Percentiles rank a stretch among this genome's conserved stretches.
These are phyloP conservation scores for Calvatia gigantea DNA, from an alignment of 768 basidiomycete species.

Conservation along the genomic window DNA sequence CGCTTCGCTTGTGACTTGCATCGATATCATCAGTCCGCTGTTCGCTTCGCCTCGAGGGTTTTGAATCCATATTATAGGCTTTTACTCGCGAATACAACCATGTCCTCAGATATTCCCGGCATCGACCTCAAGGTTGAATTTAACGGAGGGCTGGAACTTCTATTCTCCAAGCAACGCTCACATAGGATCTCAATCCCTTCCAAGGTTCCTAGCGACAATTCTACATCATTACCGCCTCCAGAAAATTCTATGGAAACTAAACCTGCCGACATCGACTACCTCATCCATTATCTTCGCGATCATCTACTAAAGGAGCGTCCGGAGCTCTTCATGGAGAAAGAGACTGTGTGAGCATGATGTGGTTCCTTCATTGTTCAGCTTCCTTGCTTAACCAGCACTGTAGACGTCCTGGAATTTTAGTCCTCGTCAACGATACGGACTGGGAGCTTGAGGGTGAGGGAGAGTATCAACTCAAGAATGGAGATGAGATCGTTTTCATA, in stretches of 20 bases:
- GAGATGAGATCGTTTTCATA: constrained; percentile 94
- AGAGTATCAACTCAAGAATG: constrained; percentile 69
- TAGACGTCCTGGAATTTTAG: constrained; percentile 94
- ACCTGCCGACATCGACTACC: constrained; percentile 63
- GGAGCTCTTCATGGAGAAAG: constrained; percentile 86
- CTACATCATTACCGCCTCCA: constrained; percentile 16
- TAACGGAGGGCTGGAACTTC: constrained; percentile 80
- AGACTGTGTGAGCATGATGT: constrained; percentile 71
- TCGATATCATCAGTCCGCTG: no score
- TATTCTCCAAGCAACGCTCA: constrained; percentile 69
- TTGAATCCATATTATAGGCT: no score
- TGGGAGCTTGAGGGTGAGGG: constrained; percentile 98
- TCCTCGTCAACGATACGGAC: constrained; percentile 95
- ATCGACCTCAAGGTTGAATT: constrained; percentile 67
- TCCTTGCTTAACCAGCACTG: not conserved
- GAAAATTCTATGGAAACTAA: constrained; percentile 25
- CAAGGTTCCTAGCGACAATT: constrained; percentile 34
- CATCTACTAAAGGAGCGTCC: constrained; percentile 78
- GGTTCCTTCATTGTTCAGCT: not conserved
- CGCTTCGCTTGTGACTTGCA: no score
- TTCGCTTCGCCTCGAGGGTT: no score
- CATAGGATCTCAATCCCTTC: constrained; percentile 57
- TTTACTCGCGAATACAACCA: no score
- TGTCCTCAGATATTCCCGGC: constrained; percentile 11
- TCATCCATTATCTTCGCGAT: constrained; percentile 76